Evolutionary conservation across 352 stramenopile species (phyloP).

Genomic region (Phytopythium cucurbitacearum): DNA sequence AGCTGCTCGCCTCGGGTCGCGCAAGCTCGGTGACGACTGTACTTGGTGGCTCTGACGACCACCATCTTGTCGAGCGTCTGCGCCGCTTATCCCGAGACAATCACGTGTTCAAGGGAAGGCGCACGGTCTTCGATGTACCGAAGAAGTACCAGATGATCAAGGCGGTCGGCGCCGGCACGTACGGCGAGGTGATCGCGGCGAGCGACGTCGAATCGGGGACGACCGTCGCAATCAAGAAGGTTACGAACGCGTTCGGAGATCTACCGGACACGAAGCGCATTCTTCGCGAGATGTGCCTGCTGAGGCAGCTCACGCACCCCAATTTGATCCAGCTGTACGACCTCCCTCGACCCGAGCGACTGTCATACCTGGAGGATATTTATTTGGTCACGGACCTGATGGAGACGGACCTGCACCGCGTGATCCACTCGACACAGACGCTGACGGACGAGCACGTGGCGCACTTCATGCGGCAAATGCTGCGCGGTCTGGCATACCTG

Average conservation of each 20-base stretch:
- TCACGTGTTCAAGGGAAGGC: constrained; percentile 63
- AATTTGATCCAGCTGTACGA: constrained; percentile 94
- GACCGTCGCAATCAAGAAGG: constrained; percentile 95
- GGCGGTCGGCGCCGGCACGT: constrained; percentile 72
- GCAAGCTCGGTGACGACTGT: not conserved
- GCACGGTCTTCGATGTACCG: constrained; percentile 66
- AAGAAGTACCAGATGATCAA: constrained; percentile 83
- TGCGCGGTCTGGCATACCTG: constrained; percentile 95
- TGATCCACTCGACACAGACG: constrained; percentile 90
- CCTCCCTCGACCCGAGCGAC: constrained; percentile 88
- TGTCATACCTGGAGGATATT: constrained; percentile 95
- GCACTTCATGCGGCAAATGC: constrained; percentile 97
- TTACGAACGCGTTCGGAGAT: constrained; percentile 79
- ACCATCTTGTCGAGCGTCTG: constrained; percentile 14
- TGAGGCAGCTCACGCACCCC: constrained; percentile 83
- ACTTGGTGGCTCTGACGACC: no score
- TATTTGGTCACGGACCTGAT: constrained; percentile 97
- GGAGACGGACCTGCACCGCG: constrained; percentile 90
- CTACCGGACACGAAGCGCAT: constrained; percentile 90
- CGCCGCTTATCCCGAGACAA: constrained; percentile 45
- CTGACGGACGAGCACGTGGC: constrained; percentile 90
- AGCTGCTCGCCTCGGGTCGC: not conserved
- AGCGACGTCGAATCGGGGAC: constrained; percentile 73
- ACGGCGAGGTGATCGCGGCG: constrained; percentile 78
- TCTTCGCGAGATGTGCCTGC: constrained; percentile 91